Evolutionary conservation across 441 rosid species (phyloP), one percentile per base, ranked within the genome.

Genomic region (Adansonia gregorii): DNA sequence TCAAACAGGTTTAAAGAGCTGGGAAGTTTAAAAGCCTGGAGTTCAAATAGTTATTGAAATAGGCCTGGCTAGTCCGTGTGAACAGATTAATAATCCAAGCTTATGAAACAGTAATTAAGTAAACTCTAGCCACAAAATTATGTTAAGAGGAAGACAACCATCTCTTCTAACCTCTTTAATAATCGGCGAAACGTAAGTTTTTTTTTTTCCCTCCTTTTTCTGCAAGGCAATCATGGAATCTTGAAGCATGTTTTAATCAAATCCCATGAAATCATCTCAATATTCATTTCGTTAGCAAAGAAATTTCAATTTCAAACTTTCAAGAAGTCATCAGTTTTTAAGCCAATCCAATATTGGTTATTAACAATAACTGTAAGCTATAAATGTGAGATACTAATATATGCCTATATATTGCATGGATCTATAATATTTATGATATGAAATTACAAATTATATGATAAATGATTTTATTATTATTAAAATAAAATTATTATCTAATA

Each of bases 31-130:
- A 35, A 3, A 82, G 48, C 63, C 70, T 78, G 78, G 76, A 76
- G 78, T 76, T 78, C 83, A 85, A 76, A 86, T 79, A 82, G 83
- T 56, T 61, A 74, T 56, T 31, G 52, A 73, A 77, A 69, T 19
- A 67, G 59, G 76, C 64, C 17, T 71, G 67, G 60, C 45, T 48
- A 67, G 77, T 63, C 67, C 83, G 69, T 52, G 60, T 75, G 45
- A 20, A 49, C 11, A 69, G 41, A 67, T 79, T 39, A 80, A 77
- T 59, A 80, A 48, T 81, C n/a, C 56, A 15, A 55, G 19, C 7
- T 19, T 55, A 55, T 55, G 3, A 55, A 54, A 55, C 31, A 20
- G 63, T 58, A 58, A 20, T 19, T 8, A 58, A 58, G 63, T 11
- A 74, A 73, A n/a, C 76, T 8, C 1, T 52, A 63, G 77, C 72